Conservation (phyloP, 495 filamentous ascomycete species). For the Trichoderma asperelloides region DNA sequence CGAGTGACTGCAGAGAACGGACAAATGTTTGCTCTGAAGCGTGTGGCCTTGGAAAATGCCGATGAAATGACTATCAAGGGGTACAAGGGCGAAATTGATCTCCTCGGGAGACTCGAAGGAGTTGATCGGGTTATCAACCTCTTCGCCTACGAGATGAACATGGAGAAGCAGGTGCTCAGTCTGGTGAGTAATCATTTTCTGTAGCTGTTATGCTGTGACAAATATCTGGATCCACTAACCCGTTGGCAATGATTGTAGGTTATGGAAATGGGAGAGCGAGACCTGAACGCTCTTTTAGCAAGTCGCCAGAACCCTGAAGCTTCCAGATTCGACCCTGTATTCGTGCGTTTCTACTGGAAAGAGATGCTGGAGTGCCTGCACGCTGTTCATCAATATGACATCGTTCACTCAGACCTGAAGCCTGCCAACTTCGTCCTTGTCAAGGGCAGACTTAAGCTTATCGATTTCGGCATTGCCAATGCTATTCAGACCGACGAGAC, state of each 20-base stretch:
- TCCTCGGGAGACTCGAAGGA: constrained; percentile 70
- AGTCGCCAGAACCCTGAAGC: constrained; percentile 62
- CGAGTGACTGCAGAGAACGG: constrained; percentile 95
- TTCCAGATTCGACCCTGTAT: constrained; percentile 71
- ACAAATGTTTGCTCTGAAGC: constrained; percentile 87
- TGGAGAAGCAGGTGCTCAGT: constrained; percentile 74
- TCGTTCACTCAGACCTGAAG: constrained; percentile 94
- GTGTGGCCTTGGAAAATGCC: constrained; percentile 82
- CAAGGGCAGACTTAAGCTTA: constrained; percentile 73
- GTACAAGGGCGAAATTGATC: constrained; percentile 94
- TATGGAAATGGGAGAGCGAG: constrained; percentile 98
- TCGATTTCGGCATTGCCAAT: constrained; percentile 96
- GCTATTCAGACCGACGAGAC: constrained; percentile 90
- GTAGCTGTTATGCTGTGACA: constrained; percentile 9
- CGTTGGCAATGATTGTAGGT: constrained; percentile 39
- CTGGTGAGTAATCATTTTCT: constrained; percentile 46
- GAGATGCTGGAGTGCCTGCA: constrained; percentile 97
- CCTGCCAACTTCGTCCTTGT: constrained; percentile 92
- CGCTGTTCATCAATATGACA: constrained; percentile 76
- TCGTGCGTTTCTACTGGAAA: constrained; percentile 95
- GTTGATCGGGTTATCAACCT: constrained; percentile 83
- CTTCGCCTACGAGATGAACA: constrained; percentile 89
- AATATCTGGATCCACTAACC: background rate
- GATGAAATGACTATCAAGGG: constrained; percentile 75
- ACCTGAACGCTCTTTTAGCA: constrained; percentile 74